Base-by-base conservation (phyloP, 768 basidiomycete species). In the Rhodotorula paludigena region DNA sequence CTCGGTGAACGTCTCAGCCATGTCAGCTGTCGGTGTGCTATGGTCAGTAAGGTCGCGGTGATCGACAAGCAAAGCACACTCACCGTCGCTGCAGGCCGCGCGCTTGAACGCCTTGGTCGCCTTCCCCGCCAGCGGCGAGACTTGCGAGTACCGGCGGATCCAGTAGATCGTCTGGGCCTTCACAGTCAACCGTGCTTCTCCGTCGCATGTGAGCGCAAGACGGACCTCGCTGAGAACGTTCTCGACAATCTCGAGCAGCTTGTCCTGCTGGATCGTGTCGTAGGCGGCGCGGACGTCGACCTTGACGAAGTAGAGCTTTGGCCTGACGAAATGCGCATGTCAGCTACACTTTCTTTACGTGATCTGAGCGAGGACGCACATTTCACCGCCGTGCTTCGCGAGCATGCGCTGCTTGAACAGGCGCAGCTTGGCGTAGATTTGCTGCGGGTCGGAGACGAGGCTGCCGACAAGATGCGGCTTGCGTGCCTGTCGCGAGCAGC, bases 211-310 rank as follows among this genome's bases (percentile, higher is more conserved):
- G 9, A 36, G 25, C 21, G 15, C 30, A 38, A 28, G 12, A 4
- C 74, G 10, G 65, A 88, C 90, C 80, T 90, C 85, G 1, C 86
- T 85, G 55, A 99, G 81, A 6, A 97, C 75, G 5, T 84, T 79
- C 16, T 83, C 82, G 35, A 98, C 78, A 44, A 99, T 89, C 45
- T 84, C 81, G 39, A 98, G 78, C 51, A 99, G 79, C 74, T 87
- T 92, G 14, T 84, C 82, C 77, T 98, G 96, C 41, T 91, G 86
- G 64, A 98, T 98, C 0, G 89, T 91, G 78, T 99, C 96, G 81
- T 97, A 99, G 73, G 92, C 96, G 12, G 94, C 87, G 68, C 88
- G 88, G 25, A 98, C 92, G 76, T 99, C 96, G 33, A 96, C 85
- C 78, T 99, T 99, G 57, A 92, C 93, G 74, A 99, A 94, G 78